Evolutionary conservation across 305 asterid species (phyloP).

Genomic region (Solanum hybrid): DNA sequence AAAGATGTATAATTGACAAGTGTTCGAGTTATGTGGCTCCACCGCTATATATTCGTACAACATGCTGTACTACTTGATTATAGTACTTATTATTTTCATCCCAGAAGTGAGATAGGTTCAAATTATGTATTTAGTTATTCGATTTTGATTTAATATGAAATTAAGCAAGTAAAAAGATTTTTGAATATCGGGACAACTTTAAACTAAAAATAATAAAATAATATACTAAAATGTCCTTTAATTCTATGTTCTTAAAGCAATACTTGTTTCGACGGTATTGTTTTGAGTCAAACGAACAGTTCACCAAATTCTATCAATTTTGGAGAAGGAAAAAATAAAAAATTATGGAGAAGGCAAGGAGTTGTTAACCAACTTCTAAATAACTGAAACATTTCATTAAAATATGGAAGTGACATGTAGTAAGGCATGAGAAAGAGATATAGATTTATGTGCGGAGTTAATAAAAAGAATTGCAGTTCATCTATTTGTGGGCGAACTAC

Average conservation of each 20-base stretch:
- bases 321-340: neutral
- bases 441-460: no score
- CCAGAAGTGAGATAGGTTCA: neutral
- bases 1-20: neutral
- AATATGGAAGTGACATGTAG: neutral
- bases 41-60: neutral
- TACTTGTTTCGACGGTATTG: neutral
- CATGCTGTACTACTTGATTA: neutral
- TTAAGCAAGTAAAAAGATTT: no score
- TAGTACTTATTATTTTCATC: no score
- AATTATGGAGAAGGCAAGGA: neutral
- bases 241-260: no score
- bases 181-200: no score
- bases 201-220: no score
- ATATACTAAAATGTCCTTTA: no score
- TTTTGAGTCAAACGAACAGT: slow-evolving; percentile 12
- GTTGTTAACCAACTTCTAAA: slow-evolving; percentile 17
- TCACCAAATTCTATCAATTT: slow-evolving; percentile 9
- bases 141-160: no score
- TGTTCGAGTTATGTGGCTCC: neutral
- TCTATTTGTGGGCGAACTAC: no score
- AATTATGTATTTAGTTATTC: neutral
- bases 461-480: no score
- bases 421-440: no score
- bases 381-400: neutral